Evolutionary conservation across 1,284 basidiomycete species (phyloP).

Genomic region (Rugiboletus extremiorientalis): DNA sequence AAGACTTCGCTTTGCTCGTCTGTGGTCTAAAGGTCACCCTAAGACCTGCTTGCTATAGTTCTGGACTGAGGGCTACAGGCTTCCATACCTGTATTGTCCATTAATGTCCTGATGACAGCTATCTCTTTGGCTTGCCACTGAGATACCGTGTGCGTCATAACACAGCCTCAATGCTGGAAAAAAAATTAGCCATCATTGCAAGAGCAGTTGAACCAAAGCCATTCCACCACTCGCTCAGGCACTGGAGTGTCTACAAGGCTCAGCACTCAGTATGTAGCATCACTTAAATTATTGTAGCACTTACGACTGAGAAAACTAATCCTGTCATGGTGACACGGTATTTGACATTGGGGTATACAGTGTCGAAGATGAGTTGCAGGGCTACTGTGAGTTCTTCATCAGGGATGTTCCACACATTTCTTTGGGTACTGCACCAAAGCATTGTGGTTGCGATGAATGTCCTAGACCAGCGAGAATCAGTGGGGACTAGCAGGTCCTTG

Average conservation of each 20-base stretch:
- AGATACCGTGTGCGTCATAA: no score
- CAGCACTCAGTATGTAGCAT: neutral
- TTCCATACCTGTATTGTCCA: no score
- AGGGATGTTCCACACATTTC: neutral
- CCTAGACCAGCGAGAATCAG: neutral
- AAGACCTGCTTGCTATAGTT: no score
- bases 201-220: conserved; percentile 7
- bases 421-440: neutral
- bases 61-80: no score
- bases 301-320: conserved; percentile 1
- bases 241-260: neutral
- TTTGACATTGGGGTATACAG: neutral
- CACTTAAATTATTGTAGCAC: no score
- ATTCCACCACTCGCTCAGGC: conserved; percentile 7
- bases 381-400: neutral
- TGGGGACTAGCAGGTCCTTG: neutral
- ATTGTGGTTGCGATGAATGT: neutral
- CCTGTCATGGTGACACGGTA: neutral
- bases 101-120: no score
- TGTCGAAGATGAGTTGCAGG: neutral
- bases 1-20: no score
- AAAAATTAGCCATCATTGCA: conserved; percentile 2
- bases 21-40: no score
- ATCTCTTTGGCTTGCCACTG: no score
- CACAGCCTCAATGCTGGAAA: neutral